Evolutionary conservation across 306 rosid genomes (phyloP).

Genomic region (Trifolium fragiferum): DNA sequence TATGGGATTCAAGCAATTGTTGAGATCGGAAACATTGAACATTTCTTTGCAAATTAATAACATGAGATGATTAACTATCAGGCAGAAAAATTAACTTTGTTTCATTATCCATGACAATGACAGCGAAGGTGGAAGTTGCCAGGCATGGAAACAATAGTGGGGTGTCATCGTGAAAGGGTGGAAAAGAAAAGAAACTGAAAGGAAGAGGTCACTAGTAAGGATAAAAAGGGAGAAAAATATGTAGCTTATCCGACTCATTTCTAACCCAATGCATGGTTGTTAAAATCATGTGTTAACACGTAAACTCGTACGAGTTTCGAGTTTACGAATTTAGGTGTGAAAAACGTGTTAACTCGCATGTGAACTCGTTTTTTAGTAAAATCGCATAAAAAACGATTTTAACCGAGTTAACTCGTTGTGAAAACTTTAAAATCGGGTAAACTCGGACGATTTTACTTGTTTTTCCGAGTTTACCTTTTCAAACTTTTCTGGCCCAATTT

Average conservation of each 20-base stretch:
- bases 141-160: neutral
- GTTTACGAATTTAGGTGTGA: too few species aligned
- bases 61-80: constrained; percentile 17
- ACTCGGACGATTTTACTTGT: too few species aligned
- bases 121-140: neutral
- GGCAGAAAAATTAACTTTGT: neutral
- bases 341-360: too few species aligned
- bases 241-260: neutral
- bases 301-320: too few species aligned
- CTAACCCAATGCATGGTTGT: neutral
- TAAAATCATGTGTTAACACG: too few species aligned
- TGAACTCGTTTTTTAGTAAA: too few species aligned
- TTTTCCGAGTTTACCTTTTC: too few species aligned
- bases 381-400: too few species aligned
- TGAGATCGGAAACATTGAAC: neutral
- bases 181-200: neutral
- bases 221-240: neutral
- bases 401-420: too few species aligned
- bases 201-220: too few species aligned
- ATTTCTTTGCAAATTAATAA: constrained; percentile 19
- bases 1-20: neutral
- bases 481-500: too few species aligned
- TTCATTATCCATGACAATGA: constrained; percentile 1
- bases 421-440: too few species aligned
- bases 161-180: neutral